These are phyloP conservation scores for Bothriochloa decipiens DNA, from an alignment of 176 grass and related monocot species.

Conservation along the genomic window DNA sequence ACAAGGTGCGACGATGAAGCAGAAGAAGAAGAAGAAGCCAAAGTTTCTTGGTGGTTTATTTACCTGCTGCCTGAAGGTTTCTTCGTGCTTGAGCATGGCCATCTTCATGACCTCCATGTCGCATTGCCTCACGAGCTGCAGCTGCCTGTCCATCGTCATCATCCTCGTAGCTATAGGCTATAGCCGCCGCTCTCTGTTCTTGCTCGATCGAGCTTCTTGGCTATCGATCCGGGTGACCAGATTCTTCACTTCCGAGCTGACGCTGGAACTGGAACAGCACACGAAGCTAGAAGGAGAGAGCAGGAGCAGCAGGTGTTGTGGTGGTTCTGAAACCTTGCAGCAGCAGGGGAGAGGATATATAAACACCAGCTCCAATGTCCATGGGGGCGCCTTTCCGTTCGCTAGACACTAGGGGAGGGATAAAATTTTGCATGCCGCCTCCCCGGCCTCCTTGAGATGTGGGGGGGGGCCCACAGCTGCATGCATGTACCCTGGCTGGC, in stretches of 20 bases:
- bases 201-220: constrained; percentile 13
- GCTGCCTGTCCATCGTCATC: constrained; percentile 73
- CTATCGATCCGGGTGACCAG: background rate
- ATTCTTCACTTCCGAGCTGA: background rate
- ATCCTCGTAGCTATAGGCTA: background rate
- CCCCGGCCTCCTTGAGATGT: too few relatives aligned
- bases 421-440: constrained; percentile 36
- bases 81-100: constrained; percentile 90
- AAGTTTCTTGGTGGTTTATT: background rate
- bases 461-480: constrained; percentile 4
- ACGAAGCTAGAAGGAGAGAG: background rate
- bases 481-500: constrained; percentile 39
- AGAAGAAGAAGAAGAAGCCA: background rate
- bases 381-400: constrained; percentile 22
- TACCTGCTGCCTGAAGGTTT: constrained; percentile 82
- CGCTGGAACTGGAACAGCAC: background rate
- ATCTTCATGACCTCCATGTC: constrained; percentile 88
- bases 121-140: constrained; percentile 53
- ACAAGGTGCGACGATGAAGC: background rate
- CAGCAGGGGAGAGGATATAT: constrained; percentile 49
- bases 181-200: background rate
- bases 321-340: constrained; percentile 28
- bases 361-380: constrained; percentile 34
- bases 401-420: constrained; percentile 42
- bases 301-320: background rate